phyloP scores from a whole-genome alignment of 495 filamentous ascomycete species.

The Daldinia grandis region DNA sequence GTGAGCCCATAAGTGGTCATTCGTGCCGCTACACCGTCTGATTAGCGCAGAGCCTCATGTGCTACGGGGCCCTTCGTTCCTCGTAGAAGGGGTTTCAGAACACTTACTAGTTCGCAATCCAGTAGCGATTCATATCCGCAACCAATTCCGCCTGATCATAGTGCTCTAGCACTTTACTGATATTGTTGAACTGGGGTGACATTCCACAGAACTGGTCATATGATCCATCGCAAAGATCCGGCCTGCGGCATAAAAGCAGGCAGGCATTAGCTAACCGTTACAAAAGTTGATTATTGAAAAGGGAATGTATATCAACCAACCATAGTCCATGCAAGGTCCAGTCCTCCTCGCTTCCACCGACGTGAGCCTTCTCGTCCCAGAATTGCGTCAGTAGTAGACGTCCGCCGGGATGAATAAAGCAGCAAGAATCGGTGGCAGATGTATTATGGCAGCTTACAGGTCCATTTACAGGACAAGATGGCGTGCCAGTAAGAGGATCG shows the following conservation, averaged over 20 bases:
- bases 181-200: slow-evolving; percentile 73
- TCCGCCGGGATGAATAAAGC: slow-evolving; percentile 83
- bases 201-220: slow-evolving; percentile 78
- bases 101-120: slow-evolving; percentile 63
- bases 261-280: neutral
- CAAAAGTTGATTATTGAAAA: neutral
- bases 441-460: slow-evolving; percentile 60
- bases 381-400: slow-evolving; percentile 85
- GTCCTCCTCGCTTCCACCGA: slow-evolving; percentile 71
- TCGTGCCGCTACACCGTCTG: slow-evolving; percentile 56
- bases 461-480: slow-evolving; percentile 55
- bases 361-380: slow-evolving; percentile 79
- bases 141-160: slow-evolving; percentile 70
- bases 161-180: slow-evolving; percentile 70
- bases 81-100: neutral
- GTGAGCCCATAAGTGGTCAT: slow-evolving; percentile 79
- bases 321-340: slow-evolving; percentile 95
- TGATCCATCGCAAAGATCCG: slow-evolving; percentile 85
- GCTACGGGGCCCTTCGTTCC: neutral
- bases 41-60: slow-evolving; percentile 14
- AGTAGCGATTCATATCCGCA: slow-evolving; percentile 78
- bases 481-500: slow-evolving; percentile 48
- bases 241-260: slow-evolving; percentile 59
- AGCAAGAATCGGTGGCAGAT: slow-evolving; percentile 70
- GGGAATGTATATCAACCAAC: slow-evolving; percentile 37